Conservation (phyloP, 306 rosid species). For the Trifolium repens region DNA sequence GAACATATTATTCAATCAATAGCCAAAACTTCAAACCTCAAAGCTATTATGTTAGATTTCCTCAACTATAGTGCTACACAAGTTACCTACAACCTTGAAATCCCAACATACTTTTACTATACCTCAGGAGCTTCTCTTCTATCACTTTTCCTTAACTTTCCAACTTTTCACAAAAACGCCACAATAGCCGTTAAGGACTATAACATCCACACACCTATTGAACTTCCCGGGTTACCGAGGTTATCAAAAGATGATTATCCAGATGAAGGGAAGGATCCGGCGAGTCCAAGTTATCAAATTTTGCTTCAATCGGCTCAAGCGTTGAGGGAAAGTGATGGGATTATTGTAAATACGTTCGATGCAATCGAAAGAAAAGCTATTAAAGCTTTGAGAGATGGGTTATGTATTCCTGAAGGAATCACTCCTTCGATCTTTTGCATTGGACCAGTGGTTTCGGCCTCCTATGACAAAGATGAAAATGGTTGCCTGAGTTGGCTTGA, state of each 20-base stretch:
- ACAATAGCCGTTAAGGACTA: conserved; percentile 36
- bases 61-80: conserved; percentile 38
- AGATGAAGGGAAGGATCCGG: conserved; percentile 1
- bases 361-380: conserved; percentile 13
- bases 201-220: not conserved
- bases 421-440: conserved; percentile 43
- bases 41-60: conserved; percentile 55
- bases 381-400: conserved; percentile 39
- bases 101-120: conserved; percentile 50
- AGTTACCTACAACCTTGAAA: conserved; percentile 35
- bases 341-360: conserved; percentile 30
- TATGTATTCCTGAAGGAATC: conserved; percentile 25
- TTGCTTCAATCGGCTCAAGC: not conserved
- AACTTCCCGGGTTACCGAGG: conserved; percentile 44
- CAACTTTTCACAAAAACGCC: conserved; percentile 36
- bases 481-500: conserved; percentile 62
- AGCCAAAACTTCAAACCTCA: conserved; percentile 18
- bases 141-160: conserved; percentile 5
- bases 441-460: conserved; percentile 46
- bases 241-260: not conserved
- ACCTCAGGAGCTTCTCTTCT: conserved; percentile 42
- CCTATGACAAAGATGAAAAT: not conserved
- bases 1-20: conserved; percentile 17
- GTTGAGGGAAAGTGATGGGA: conserved; percentile 26
- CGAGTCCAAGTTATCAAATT: not conserved